Evolutionary conservation across 2,329 filamentous ascomycete genomes (phyloP).

Genomic region (Penicillium sp.): DNA sequence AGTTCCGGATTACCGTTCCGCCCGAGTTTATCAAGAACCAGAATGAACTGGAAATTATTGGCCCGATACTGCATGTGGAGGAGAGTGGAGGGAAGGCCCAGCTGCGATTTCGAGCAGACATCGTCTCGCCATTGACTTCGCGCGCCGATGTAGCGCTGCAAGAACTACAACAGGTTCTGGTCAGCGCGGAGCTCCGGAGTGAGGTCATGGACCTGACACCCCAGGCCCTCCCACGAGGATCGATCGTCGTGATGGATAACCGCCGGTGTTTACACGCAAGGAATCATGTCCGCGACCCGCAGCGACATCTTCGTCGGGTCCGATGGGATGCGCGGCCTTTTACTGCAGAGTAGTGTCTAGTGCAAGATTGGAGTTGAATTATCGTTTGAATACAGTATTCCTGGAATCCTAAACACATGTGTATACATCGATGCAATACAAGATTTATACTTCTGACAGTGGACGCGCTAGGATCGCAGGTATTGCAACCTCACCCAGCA

Average conservation of each 20-base stretch:
- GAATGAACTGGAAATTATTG: neutral
- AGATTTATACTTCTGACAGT: too few species aligned
- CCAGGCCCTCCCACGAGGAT: conserved; percentile 3
- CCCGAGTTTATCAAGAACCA: neutral
- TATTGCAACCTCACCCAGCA: too few species aligned
- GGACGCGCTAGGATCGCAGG: too few species aligned
- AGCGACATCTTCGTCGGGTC: conserved; percentile 9
- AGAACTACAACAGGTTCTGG: neutral
- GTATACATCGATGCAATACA: too few species aligned
- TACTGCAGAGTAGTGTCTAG: too few species aligned
- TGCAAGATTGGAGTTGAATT: too few species aligned
- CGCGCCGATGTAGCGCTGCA: neutral
- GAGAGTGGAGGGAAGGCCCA: neutral
- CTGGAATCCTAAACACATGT: too few species aligned
- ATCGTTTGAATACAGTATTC: too few species aligned
- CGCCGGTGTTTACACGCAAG: conserved; percentile 10
- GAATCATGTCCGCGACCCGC: conserved; percentile 6
- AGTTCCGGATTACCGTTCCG: neutral
- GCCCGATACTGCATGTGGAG: neutral
- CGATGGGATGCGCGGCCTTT: conserved; percentile 10
- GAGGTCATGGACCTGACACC: neutral
- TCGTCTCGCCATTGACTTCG: neutral
- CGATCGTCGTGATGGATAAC: conserved; percentile 9
- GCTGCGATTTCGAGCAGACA: neutral
- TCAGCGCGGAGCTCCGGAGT: neutral